These are phyloP conservation scores for Penicillium arizonense DNA, from an alignment of 495 filamentous ascomycete species.

Conservation along the genomic window DNA sequence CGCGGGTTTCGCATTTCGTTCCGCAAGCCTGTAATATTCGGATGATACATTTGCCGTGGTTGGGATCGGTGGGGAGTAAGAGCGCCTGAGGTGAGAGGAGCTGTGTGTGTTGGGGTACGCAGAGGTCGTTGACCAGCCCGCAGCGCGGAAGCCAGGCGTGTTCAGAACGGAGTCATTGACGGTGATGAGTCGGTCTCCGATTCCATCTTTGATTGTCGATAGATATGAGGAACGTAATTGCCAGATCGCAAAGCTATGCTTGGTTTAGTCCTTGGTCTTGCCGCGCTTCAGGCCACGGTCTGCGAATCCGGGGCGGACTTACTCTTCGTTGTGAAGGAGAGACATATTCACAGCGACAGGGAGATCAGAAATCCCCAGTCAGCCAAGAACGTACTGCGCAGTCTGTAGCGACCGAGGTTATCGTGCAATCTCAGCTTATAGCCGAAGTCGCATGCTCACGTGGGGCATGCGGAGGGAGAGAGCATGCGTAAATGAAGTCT, in stretches of 20 bases:
- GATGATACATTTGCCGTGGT: conserved; percentile 68
- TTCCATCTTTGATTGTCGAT: conserved; percentile 85
- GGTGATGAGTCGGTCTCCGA: conserved; percentile 92
- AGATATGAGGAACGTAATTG: conserved; percentile 91
- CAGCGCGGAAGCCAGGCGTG: conserved; percentile 90
- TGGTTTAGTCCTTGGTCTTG: conserved; percentile 16
- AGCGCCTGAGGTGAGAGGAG: conserved; percentile 74
- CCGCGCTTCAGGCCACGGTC: conserved; percentile 1
- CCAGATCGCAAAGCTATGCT: conserved; percentile 81
- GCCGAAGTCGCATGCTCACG: conserved; percentile 15
- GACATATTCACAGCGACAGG: conserved; percentile 60
- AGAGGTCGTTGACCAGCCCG: conserved; percentile 82
- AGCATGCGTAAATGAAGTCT: conserved; percentile 16
- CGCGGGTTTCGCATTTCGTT: conserved; percentile 32
- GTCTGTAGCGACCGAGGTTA: conserved; percentile 5
- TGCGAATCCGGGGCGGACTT: conserved; percentile 32
- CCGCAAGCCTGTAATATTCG: conserved; percentile 69
- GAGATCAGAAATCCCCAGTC: conserved; percentile 1
- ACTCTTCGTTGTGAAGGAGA: conserved; percentile 96
- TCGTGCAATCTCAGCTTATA: conserved; percentile 2
- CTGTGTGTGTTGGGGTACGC: conserved; percentile 32
- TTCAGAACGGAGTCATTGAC: conserved; percentile 89
- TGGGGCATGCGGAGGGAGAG: conserved; percentile 8
- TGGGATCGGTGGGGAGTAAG: conserved; percentile 94
- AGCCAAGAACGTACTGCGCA: neutral